Evolutionary conservation across 352 stramenopile genomes (phyloP).

Genomic region (Globisporangium iwayamae): DNA sequence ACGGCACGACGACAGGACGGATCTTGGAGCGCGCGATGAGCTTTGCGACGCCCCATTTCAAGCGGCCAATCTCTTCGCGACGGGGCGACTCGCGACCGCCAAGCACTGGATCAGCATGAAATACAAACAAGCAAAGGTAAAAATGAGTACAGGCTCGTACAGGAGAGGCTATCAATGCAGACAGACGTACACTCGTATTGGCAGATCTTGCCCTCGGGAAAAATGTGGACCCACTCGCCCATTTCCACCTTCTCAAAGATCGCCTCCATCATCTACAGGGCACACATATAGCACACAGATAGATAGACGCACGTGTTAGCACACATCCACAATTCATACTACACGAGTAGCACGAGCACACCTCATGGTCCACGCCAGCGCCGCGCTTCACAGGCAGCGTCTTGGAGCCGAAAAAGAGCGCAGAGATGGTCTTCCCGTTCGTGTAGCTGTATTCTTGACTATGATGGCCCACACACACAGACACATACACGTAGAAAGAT

Average conservation of each 20-base stretch:
- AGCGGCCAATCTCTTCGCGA: slow-evolving; percentile 66
- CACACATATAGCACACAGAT: background rate
- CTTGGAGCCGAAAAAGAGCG: slow-evolving; percentile 69
- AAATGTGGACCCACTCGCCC: slow-evolving; percentile 86
- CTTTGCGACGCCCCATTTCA: slow-evolving; percentile 88
- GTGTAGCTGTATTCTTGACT: slow-evolving; percentile 86
- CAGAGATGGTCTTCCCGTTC: slow-evolving; percentile 45
- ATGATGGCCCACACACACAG: background rate
- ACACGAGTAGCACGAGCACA: slow-evolving; percentile 16
- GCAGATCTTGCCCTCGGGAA: slow-evolving; percentile 84
- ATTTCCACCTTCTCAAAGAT: slow-evolving; percentile 81
- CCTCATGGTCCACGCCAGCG: slow-evolving; percentile 65
- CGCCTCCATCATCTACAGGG: slow-evolving; percentile 53
- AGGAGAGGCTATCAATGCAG: background rate
- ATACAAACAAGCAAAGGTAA: background rate
- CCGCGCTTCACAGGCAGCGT: slow-evolving; percentile 70
- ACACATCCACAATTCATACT: background rate
- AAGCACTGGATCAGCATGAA: slow-evolving; percentile 34
- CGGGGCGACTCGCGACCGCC: slow-evolving; percentile 58
- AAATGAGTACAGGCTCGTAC: background rate
- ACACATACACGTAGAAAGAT: background rate
- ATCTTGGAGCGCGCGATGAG: slow-evolving; percentile 73
- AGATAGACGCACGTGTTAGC: background rate
- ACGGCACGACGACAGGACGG: slow-evolving; percentile 72
- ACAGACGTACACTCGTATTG: slow-evolving; percentile 45